Evolutionary conservation across 2,329 filamentous ascomycete genomes (phyloP).

Genomic region (Aspergillus latus): DNA sequence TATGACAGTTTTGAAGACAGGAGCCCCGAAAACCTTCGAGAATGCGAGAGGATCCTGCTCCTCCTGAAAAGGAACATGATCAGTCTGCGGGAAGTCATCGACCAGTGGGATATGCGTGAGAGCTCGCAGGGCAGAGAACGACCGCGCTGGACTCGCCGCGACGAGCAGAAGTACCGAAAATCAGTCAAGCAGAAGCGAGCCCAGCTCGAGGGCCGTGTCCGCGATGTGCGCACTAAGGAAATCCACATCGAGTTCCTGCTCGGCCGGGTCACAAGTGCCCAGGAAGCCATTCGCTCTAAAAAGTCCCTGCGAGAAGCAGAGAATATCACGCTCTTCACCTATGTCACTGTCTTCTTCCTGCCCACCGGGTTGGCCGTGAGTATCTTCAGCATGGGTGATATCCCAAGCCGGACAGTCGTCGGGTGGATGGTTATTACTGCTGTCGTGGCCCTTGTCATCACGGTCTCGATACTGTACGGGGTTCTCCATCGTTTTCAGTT

Average conservation of each 20-base stretch:
- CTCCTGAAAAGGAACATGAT: constrained; percentile 18
- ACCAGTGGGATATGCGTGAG: constrained; percentile 29
- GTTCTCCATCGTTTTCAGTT: constrained; percentile 24
- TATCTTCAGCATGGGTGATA: constrained; percentile 34
- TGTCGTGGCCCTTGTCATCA: constrained; percentile 14
- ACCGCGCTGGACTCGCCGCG: constrained; percentile 34
- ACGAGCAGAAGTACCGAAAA: constrained; percentile 32
- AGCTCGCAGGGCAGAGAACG: constrained; percentile 25
- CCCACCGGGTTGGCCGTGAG: constrained; percentile 33
- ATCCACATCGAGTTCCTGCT: constrained; percentile 19
- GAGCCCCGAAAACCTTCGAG: constrained; percentile 22
- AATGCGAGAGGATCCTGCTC: constrained; percentile 21
- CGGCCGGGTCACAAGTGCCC: constrained; percentile 17
- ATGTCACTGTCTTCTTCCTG: constrained; percentile 38
- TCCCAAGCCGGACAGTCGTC: constrained; percentile 20
- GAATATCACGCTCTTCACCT: constrained; percentile 36
- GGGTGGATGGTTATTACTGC: constrained; percentile 21
- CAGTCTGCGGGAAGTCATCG: constrained; percentile 17
- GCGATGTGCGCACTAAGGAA: constrained; percentile 10
- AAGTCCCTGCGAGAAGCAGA: constrained; percentile 24
- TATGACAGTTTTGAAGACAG: constrained; percentile 21
- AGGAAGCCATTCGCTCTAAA: constrained; percentile 22
- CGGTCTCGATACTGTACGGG: background rate
- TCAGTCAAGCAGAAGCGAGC: constrained; percentile 19
- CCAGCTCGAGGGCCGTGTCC: constrained; percentile 13